A percentile compares a stretch with the other conserved stretches of the same genome.
These are phyloP conservation scores for Xylaria arbuscula DNA, from an alignment of 2,329 filamentous ascomycete species.

Conservation along the genomic window DNA sequence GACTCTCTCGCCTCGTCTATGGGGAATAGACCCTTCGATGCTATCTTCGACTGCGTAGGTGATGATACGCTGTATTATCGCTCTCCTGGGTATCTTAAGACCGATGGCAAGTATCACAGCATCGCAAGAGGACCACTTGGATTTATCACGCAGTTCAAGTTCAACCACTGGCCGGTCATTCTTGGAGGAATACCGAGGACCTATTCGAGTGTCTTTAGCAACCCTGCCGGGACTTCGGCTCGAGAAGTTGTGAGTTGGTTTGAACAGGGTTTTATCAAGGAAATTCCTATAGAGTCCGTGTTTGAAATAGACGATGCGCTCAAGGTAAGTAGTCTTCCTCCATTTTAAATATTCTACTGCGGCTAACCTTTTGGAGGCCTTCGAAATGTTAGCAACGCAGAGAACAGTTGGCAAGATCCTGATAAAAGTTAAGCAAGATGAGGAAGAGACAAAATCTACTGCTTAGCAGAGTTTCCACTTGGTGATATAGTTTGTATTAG, in stretches of 20 bases:
- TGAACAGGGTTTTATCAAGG: slow-evolving; percentile 31
- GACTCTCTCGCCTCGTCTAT: slow-evolving; percentile 30
- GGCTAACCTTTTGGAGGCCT: slow-evolving; percentile 33
- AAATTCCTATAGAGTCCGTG: slow-evolving; percentile 39
- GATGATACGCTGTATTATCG: slow-evolving; percentile 41
- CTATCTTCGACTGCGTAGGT: slow-evolving; percentile 44
- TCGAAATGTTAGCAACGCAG: slow-evolving; percentile 34
- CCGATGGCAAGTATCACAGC: slow-evolving; percentile 39
- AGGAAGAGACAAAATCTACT: background rate
- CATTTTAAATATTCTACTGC: background rate
- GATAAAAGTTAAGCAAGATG: slow-evolving; percentile 24
- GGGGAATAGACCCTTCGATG: slow-evolving; percentile 34
- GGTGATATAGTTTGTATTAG: too few species aligned
- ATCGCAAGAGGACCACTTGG: slow-evolving; percentile 40
- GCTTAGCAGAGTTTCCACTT: background rate
- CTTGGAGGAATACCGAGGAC: slow-evolving; percentile 41
- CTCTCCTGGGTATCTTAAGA: slow-evolving; percentile 41
- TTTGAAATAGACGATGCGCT: slow-evolving; percentile 38
- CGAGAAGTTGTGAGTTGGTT: slow-evolving; percentile 28
- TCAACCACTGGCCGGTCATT: slow-evolving; percentile 37
- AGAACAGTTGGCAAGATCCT: slow-evolving; percentile 42
- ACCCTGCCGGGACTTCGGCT: slow-evolving; percentile 32
- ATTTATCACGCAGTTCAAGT: slow-evolving; percentile 38
- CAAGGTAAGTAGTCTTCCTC: slow-evolving; percentile 27
- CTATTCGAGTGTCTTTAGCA: slow-evolving; percentile 33